These are phyloP conservation scores for Irpex lacteus DNA, from an alignment of 1,284 basidiomycete genomes.

Conservation along the genomic window DNA sequence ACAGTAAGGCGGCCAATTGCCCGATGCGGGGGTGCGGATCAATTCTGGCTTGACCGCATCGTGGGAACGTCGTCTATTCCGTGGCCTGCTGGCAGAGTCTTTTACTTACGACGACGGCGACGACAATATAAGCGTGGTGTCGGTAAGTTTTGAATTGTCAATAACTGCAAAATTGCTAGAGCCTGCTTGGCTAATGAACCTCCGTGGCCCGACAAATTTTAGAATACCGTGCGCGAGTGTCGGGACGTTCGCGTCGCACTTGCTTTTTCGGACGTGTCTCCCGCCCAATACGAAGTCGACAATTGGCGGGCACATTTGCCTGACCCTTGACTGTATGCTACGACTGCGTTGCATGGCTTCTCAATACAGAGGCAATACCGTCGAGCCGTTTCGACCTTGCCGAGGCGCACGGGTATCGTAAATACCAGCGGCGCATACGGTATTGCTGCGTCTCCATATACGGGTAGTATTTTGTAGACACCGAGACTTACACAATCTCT, in stretches of 20 bases:
- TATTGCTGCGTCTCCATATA: not conserved
- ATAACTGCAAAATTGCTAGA: too few relatives aligned
- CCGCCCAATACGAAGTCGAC: too few relatives aligned
- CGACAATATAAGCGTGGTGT: not conserved
- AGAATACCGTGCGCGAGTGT: not conserved
- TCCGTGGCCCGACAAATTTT: not conserved
- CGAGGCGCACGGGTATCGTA: not conserved
- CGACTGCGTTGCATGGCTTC: not conserved
- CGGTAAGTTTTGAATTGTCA: too few relatives aligned
- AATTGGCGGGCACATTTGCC: too few relatives aligned
- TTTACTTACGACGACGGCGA: not conserved
- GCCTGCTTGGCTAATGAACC: too few relatives aligned
- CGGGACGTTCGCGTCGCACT: not conserved
- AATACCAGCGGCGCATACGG: not conserved
- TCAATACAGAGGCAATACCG: not conserved
- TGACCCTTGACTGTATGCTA: not conserved
- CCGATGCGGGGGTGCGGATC: not conserved
- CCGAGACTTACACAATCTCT: not conserved
- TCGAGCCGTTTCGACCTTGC: not conserved
- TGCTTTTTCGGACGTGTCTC: not conserved
- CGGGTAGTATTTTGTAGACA: not conserved
- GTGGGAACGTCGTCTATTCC: not conserved
- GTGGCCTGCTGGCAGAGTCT: not conserved
- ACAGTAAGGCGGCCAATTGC: too few relatives aligned
- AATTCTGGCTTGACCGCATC: too few relatives aligned